Percentiles rank a stretch among this genome's conserved stretches.
Conservation (phyloP, 306 rosid species). For the Prosopis cineraria region DNA sequence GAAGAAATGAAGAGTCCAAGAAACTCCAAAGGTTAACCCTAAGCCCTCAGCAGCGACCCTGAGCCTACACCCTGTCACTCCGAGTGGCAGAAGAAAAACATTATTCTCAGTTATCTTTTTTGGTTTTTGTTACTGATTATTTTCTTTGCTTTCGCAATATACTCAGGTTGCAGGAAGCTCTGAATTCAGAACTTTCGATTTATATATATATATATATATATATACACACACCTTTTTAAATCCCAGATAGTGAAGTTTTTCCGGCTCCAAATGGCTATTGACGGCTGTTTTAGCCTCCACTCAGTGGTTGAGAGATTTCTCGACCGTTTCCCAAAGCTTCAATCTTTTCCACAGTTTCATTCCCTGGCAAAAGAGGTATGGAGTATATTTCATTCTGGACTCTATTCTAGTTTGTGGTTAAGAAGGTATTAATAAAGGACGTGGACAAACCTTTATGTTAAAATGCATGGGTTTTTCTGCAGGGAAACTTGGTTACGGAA, state of each 20-base stretch:
- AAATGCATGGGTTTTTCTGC: constrained; percentile 5
- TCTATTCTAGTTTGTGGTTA: background rate
- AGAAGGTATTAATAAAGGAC: background rate
- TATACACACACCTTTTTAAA: no score
- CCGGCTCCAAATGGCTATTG: constrained; percentile 58
- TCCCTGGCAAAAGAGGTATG: constrained; percentile 48
- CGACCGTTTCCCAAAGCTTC: constrained; percentile 76
- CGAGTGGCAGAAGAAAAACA: no score
- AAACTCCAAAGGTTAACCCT: no score
- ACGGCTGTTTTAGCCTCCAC: constrained; percentile 65
- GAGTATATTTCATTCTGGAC: background rate
- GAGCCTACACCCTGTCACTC: no score
- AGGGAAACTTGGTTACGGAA: constrained; percentile 61
- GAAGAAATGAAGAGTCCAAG: no score
- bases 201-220: background rate
- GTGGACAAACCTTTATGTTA: background rate
- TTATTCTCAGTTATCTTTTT: no score
- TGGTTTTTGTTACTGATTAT: background rate
- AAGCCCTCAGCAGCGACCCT: no score
- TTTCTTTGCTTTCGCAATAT: background rate
- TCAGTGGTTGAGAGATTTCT: constrained; percentile 66
- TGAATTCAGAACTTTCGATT: background rate
- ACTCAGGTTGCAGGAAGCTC: background rate
- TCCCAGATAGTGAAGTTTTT: constrained; percentile 9
- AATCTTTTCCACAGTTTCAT: constrained; percentile 41